Percentiles rank a stretch among this genome's conserved stretches.
Evolutionary conservation across 169 alveolate genomes (phyloP).

Genomic region (Plasmodium knowlesi): DNA sequence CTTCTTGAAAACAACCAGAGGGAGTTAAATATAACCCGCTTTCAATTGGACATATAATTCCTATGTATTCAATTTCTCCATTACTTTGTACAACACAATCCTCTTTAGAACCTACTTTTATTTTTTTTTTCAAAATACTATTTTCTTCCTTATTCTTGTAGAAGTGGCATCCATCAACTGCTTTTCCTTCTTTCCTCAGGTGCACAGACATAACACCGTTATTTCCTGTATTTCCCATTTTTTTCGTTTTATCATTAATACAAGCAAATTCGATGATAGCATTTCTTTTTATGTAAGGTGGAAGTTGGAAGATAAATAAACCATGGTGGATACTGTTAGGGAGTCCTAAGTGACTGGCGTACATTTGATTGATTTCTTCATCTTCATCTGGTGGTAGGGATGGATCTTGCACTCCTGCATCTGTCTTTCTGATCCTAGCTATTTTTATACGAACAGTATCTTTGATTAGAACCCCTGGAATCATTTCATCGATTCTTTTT

Average conservation of each 20-base stretch:
- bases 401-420: neutral
- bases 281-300: conserved; percentile 47
- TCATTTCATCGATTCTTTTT: neutral
- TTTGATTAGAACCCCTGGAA: conserved; percentile 45
- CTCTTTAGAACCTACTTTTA: conserved; percentile 8
- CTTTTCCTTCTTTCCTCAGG: neutral
- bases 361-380: neutral
- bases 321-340: conserved; percentile 25
- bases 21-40: conserved; percentile 22
- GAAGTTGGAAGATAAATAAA: conserved; percentile 49
- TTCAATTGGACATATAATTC: conserved; percentile 31
- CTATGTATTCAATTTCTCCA: conserved; percentile 53
- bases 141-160: conserved; percentile 23
- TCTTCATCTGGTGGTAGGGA: neutral
- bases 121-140: conserved; percentile 24
- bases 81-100: conserved; percentile 27
- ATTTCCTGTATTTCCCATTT: conserved; percentile 19
- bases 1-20: conserved; percentile 4
- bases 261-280: conserved; percentile 34
- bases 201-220: conserved; percentile 55
- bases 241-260: conserved; percentile 21
- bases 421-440: neutral
- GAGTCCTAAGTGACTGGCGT: conserved; percentile 13
- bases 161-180: conserved; percentile 57
- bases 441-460: neutral